These are phyloP conservation scores for Vigna unguiculata DNA, from an alignment of 306 rosid species.

Conservation along the genomic window DNA sequence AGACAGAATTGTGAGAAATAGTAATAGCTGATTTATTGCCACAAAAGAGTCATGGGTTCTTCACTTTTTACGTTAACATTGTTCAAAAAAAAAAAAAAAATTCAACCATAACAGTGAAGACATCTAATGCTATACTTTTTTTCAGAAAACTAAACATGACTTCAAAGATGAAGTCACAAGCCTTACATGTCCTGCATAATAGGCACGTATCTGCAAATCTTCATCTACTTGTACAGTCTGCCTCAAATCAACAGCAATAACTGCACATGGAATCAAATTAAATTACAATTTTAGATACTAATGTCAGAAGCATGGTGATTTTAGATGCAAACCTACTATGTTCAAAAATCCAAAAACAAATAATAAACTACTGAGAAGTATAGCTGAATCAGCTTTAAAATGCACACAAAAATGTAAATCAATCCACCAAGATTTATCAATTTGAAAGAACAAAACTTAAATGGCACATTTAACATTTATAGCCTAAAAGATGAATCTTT, in stretches of 20 bases:
- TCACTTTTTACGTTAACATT: too few species aligned
- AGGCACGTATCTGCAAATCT: constrained; percentile 91
- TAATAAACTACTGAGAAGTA: constrained; percentile 34
- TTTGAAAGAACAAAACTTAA: not conserved
- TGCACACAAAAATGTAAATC: constrained; percentile 18
- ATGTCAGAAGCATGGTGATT: constrained; percentile 9
- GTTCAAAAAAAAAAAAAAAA: not conserved
- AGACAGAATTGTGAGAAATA: too few species aligned
- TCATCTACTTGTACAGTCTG: constrained; percentile 86
- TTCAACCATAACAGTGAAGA: not conserved
- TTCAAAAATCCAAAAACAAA: constrained; percentile 14
- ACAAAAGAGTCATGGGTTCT: too few species aligned
- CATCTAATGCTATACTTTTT: constrained; percentile 6
- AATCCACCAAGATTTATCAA: not conserved
- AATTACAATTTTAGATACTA: constrained; percentile 25
- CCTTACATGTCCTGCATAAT: constrained; percentile 96
- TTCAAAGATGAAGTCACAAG: constrained; percentile 40
- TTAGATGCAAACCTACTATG: constrained; percentile 7
- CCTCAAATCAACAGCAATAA: constrained; percentile 82
- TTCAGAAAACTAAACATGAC: constrained; percentile 11
- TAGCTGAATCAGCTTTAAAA: constrained; percentile 6
- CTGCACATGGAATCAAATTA: constrained; percentile 57
- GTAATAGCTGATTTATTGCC: too few species aligned
- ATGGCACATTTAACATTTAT: constrained; percentile 8
- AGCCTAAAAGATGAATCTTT: not conserved